Percentiles rank a stretch among this genome's conserved stretches.
Evolutionary conservation across 2,329 filamentous ascomycete genomes (phyloP).

Genomic region (Lojkania enalia): DNA sequence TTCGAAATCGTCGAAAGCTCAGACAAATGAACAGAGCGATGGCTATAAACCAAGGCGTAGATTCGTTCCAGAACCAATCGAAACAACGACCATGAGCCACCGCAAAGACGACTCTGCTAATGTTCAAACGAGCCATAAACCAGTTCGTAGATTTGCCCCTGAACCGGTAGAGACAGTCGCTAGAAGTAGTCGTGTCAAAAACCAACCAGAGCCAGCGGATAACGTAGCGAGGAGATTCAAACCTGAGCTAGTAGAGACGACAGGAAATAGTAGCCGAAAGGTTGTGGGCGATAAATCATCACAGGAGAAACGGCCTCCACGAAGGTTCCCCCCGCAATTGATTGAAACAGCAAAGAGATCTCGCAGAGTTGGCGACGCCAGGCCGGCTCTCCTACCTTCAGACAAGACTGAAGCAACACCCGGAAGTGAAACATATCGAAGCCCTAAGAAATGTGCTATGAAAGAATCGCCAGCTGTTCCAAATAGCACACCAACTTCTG

Average conservation of each 20-base stretch:
- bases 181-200: constrained; percentile 33
- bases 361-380: constrained; percentile 66
- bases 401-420: constrained; percentile 75
- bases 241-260: constrained; percentile 34
- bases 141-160: constrained; percentile 31
- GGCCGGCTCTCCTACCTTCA: constrained; percentile 63
- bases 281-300: constrained; percentile 6
- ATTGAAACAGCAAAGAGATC: constrained; percentile 78
- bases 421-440: constrained; percentile 36
- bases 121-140: constrained; percentile 27
- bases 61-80: constrained; percentile 43
- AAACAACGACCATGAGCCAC: constrained; percentile 49
- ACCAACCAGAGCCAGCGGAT: background rate
- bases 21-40: constrained; percentile 67
- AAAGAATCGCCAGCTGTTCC: constrained; percentile 58
- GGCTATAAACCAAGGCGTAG: too few relatives aligned
- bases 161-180: constrained; percentile 36
- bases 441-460: constrained; percentile 43
- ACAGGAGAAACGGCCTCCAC: constrained; percentile 35
- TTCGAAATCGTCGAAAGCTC: constrained; percentile 38
- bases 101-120: constrained; percentile 34
- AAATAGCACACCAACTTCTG: constrained; percentile 39
- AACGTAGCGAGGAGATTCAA: constrained; percentile 26
- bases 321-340: constrained; percentile 74
- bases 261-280: constrained; percentile 25